Evolutionary conservation across 371 early-diverging fungal species (phyloP), one percentile per base, ranked within the genome.

Genomic region (Circinella minor): DNA sequence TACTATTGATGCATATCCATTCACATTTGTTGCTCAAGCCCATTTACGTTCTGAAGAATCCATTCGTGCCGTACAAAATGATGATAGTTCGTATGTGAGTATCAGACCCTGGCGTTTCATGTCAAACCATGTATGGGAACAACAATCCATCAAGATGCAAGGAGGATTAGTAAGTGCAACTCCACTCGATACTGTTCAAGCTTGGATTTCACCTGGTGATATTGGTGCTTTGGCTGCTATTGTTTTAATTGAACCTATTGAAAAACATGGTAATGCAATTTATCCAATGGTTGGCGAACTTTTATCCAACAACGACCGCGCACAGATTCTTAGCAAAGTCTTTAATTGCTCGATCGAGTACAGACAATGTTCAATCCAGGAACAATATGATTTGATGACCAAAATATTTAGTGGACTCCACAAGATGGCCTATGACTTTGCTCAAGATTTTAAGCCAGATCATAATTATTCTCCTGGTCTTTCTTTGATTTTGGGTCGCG

Each of bases 51-150:
- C 51, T 15, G 51, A 51, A 51, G 62, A 57, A 18, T 5, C 47
- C 34, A 64, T 49, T 49, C 49, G 36, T 17, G 36, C 51, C 0
- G 8, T 39, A 4, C 37, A 51, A 48, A 49, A n/a, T 4, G 65
- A 13, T 15, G 7, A 47, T 48, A 5, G 18, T 27, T 15, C 51
- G 20, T 71, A 71, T 49, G 78, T 82, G 2, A 49, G 75, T 2
- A 71, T 82, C 13, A 75, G 82, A 20, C 82, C 82, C 3, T 69
- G 68, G 61, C 64, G 70, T 1, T 82, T 82, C 71, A 75, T 78
- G 73, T 65, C 77, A 13, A 81, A 81, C 54, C 38, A 38, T 14
- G 6, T 70, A 3, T 15, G 11, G n/a, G 13, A 62, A 18, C 15
- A 46, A 36, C 61, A 39, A 18, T 46, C 36, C 11, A 20, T 66